Evolutionary conservation across 768 basidiomycete genomes (phyloP), one percentile per base, ranked within the genome.

Genomic region (Lentinula sp.): DNA sequence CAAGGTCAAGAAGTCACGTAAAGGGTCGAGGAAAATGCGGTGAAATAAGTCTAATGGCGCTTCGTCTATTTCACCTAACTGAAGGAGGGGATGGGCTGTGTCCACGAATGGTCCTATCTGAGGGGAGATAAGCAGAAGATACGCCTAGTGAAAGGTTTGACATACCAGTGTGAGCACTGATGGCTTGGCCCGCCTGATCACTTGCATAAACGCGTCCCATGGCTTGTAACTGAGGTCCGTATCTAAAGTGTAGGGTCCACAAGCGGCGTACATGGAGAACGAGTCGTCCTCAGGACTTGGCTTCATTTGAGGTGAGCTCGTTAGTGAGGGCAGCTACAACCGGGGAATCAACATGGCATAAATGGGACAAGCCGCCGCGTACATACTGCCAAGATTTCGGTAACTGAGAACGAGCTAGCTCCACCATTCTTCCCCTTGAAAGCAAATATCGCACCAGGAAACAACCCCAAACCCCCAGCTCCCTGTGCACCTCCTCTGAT

Each of bases 41-140:
- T 81, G 76, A 74, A 98, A 98, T 48, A 96, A 76, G 28, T 84
- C 81, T 4, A 74, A 64, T 0, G 91, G 89, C 1, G 83, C 76
- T 54, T 79, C 73, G 60, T 90, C 86, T 28, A 86, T 70, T 58
- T 93, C 89, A 6, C 96, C 97, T 3, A 77, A 72, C 69, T 85
- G 87, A 64, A 98, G 82, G 55, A 79, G 76, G 1, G 89, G 84
- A 70, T 98, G 93, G 16, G 79, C 71, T 0, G 83, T 73, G 65
- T 98, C 94, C 46, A 98, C 75, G 70, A 98, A 99, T 1, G 97
- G 97, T 0, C 97, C 97, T 35, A 93, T 74, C 96, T 99, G 63
- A 0, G 46, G 9, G 15, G 52, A 13, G 52, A 32, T 33, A 16
- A 37, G 43, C 5, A 49, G 2, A 16, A 16, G 59, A 6, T 61